Base-by-base conservation (phyloP, 352 stramenopile genomes). In the Phytophthora megakarya region DNA sequence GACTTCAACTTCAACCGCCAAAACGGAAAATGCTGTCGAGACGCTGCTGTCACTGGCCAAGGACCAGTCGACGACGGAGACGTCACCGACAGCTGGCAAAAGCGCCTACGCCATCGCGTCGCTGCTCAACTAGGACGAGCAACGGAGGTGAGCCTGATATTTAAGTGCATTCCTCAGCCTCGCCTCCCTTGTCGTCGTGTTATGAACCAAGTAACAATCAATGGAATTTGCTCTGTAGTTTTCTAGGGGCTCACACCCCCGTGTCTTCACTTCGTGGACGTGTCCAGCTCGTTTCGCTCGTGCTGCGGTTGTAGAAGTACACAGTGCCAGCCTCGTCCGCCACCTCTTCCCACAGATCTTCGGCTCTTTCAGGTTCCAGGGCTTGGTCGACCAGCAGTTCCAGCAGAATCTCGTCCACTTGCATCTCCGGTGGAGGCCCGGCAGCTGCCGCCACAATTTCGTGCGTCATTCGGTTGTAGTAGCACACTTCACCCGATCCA, bases 401-500 rank as follows among this genome's bases (percentile, higher is more conserved):
- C 8, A 93, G 73, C 48, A 92, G 48, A 33, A 92, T 71, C 21
- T 93, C 83, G 58, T 86, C 69, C 3, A 74, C 85, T 61, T 88
- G 79, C 75, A 92, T 82, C 63, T 93, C 85, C 19, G 56, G 37
- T 9, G 85, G 82, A 23, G 74, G 77, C 1, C 78, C 76, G 15
- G 76, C 71, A 2, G 53, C 61, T 26, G 82, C 83, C 15, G 75
- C 74, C 8, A 87, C 65, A 12, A 92, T 60, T 35, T 90, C 65
- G 22, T 81, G 76, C 0, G 81, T 90, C 80, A 92, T 83, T 23
- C 72, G 73, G 50, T 92, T 94, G 56, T 81, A 83, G 60, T 82
- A 92, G 54, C 80, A 89, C 16, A 94, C 71, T 1, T 80, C 32
- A 26, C 81, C 81, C 45, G 84, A 82, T 5, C 30, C 71, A 22